Conservation (phyloP, 345 rosid species). For the Conringia planisiliqua region DNA sequence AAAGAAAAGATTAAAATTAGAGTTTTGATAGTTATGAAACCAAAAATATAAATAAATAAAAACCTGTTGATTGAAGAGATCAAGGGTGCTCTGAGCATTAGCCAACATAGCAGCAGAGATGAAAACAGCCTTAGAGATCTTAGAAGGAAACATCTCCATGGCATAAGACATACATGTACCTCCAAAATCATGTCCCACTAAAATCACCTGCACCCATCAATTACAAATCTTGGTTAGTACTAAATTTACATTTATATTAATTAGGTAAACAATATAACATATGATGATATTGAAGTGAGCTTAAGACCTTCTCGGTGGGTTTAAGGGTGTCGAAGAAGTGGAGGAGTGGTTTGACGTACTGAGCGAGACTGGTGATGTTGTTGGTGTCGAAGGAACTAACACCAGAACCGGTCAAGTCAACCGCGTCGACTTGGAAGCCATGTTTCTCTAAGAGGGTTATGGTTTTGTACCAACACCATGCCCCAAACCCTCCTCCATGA, state of each 20-base stretch:
- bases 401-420: slow-evolving; percentile 67
- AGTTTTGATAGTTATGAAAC: not conserved
- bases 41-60: not conserved
- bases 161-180: slow-evolving; percentile 85
- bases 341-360: slow-evolving; percentile 78
- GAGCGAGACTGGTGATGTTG: slow-evolving; percentile 70
- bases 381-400: slow-evolving; percentile 48
- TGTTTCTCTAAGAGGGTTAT: slow-evolving; percentile 55
- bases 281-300: not conserved
- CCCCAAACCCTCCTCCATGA: slow-evolving; percentile 91
- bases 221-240: not conserved
- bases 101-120: slow-evolving; percentile 87
- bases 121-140: slow-evolving; percentile 75
- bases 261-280: not conserved
- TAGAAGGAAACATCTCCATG: slow-evolving; percentile 80
- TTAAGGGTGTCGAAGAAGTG: slow-evolving; percentile 69
- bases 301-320: slow-evolving; percentile 72
- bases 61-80: slow-evolving; percentile 76
- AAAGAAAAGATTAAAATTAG: not conserved
- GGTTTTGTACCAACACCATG: slow-evolving; percentile 88
- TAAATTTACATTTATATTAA: not conserved
- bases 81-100: slow-evolving; percentile 73
- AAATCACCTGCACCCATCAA: slow-evolving; percentile 54
- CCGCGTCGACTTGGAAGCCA: slow-evolving; percentile 59
- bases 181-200: slow-evolving; percentile 98